phyloP scores from a whole-genome alignment of 305 asterid species.

The Fraxinus paxiana region DNA sequence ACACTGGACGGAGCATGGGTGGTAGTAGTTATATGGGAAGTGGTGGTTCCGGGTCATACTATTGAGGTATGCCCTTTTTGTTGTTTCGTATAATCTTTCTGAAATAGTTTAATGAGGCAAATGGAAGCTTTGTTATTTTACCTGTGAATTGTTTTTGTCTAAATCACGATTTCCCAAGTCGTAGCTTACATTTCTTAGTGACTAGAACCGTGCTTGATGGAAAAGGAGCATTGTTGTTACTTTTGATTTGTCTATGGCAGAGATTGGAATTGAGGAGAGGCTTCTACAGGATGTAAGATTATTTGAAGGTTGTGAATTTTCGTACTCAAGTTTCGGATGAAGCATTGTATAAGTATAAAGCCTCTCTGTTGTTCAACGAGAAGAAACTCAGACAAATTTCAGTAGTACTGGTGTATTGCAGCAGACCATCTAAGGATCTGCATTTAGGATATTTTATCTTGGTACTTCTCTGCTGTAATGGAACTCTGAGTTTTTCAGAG shows the following conservation, averaged over 20 bases:
- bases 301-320: slow-evolving; percentile 31
- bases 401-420: slow-evolving; percentile 23
- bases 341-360: slow-evolving; percentile 29
- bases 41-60: slow-evolving; percentile 80
- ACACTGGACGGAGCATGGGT: slow-evolving; percentile 68
- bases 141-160: slow-evolving; percentile 22
- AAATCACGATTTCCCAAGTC: slow-evolving; percentile 15
- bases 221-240: slow-evolving; percentile 32
- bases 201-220: slow-evolving; percentile 24
- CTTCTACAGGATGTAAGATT: slow-evolving; percentile 41
- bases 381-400: slow-evolving; percentile 18
- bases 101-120: background rate
- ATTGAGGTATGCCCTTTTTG: slow-evolving; percentile 51
- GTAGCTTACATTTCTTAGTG: slow-evolving; percentile 23
- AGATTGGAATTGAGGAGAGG: slow-evolving; percentile 38
- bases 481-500: slow-evolving; percentile 30
- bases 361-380: slow-evolving; percentile 23
- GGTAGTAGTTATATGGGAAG: slow-evolving; percentile 81
- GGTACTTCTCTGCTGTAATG: slow-evolving; percentile 42
- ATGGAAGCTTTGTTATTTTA: background rate
- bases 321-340: slow-evolving; percentile 33
- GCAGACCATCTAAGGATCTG: slow-evolving; percentile 24
- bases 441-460: slow-evolving; percentile 30
- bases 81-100: background rate
- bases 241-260: slow-evolving; percentile 42